These are phyloP conservation scores for Hemileccinum impolitum DNA, from an alignment of 768 basidiomycete genomes.

Conservation along the genomic window DNA sequence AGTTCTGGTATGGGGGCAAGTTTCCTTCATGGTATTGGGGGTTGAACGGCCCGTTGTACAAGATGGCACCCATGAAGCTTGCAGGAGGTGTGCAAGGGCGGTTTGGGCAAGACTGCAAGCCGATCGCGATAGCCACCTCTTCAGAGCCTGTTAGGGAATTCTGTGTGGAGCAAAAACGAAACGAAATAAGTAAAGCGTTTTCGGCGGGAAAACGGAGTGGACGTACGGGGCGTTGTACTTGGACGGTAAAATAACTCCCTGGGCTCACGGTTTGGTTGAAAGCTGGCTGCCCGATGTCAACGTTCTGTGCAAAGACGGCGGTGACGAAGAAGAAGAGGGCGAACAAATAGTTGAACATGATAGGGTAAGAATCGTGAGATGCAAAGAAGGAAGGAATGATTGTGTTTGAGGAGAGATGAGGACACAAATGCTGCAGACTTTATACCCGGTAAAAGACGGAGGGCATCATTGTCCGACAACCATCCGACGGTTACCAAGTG, in stretches of 20 bases:
- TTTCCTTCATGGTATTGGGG: slow-evolving; percentile 32
- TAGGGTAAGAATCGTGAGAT: background rate
- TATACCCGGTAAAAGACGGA: slow-evolving; percentile 4
- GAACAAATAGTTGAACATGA: slow-evolving; percentile 18
- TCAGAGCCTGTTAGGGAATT: slow-evolving; percentile 35
- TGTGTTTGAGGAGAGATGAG: background rate
- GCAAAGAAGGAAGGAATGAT: background rate
- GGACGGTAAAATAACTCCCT: slow-evolving; percentile 40
- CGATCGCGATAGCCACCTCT: slow-evolving; percentile 48
- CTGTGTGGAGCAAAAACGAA: slow-evolving; percentile 24
- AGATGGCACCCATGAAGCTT: slow-evolving; percentile 38
- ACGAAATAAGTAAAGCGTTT: background rate
- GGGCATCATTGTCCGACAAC: slow-evolving; percentile 1
- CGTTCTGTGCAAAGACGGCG: slow-evolving; percentile 40
- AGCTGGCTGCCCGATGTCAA: slow-evolving; percentile 38
- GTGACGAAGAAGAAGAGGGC: slow-evolving; percentile 29
- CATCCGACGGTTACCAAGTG: background rate
- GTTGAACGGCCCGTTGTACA: slow-evolving; percentile 45
- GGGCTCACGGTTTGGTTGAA: slow-evolving; percentile 27
- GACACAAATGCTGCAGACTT: background rate
- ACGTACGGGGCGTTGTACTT: slow-evolving; percentile 48
- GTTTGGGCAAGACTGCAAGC: slow-evolving; percentile 37
- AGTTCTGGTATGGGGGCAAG: slow-evolving; percentile 43
- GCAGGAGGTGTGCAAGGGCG: slow-evolving; percentile 23
- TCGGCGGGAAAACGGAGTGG: background rate